Evolutionary conservation across 768 basidiomycete genomes (phyloP).

Genomic region (Stropharia rugosoannulata): DNA sequence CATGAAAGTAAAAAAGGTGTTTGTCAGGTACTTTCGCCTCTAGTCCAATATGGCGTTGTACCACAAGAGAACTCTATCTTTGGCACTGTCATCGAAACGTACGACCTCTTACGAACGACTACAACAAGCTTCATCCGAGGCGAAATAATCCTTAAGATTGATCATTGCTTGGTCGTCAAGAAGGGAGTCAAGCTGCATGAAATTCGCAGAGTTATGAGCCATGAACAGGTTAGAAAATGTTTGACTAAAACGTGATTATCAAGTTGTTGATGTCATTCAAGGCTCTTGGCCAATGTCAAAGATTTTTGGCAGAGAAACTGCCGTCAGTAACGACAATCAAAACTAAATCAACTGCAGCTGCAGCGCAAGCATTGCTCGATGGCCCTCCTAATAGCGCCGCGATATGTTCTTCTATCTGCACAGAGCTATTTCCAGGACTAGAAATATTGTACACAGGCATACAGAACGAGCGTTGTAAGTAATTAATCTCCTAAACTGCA

Average conservation of each 20-base stretch:
- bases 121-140: constrained; percentile 55
- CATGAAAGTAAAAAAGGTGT: constrained; percentile 45
- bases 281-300: constrained; percentile 80
- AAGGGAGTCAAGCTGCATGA: constrained; percentile 54
- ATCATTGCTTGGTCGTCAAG: constrained; percentile 70
- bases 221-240: constrained; percentile 66
- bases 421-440: constrained; percentile 57
- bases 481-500: neutral
- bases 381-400: constrained; percentile 57
- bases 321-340: constrained; percentile 52
- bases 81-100: constrained; percentile 74
- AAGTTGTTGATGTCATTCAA: constrained; percentile 21
- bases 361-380: constrained; percentile 50
- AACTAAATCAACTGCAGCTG: constrained; percentile 72
- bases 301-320: constrained; percentile 53
- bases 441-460: constrained; percentile 61
- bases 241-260: neutral
- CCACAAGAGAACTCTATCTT: constrained; percentile 82
- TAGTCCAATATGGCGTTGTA: constrained; percentile 57
- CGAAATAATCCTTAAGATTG: constrained; percentile 55
- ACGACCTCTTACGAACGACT: constrained; percentile 57
- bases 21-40: constrained; percentile 48
- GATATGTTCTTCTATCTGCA: constrained; percentile 70
- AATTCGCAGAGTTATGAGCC: constrained; percentile 65
- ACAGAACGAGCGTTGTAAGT: constrained; percentile 56